Evolutionary conservation across 139 green algal species (phyloP), one percentile per base, ranked within the genome.

Genomic region (Gonium pectorale): DNA sequence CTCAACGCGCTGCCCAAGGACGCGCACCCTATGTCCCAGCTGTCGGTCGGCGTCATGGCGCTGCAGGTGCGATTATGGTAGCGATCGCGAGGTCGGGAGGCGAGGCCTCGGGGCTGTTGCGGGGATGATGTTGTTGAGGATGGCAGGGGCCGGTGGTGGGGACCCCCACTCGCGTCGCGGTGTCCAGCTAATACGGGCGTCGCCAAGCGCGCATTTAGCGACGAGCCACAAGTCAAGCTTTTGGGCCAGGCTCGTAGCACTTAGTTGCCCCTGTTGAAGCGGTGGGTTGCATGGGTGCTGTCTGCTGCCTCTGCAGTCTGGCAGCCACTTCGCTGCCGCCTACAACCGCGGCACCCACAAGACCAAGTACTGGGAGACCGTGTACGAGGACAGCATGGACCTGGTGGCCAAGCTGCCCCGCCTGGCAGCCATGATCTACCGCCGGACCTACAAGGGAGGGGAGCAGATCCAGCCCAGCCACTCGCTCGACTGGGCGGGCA

Each of bases 21-120:
- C 68, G 94, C 95, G 5, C 96, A 99, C 89, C 97, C 96, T 64
- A 99, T 99, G 97, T 99, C 96, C 17, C 96, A 98, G 91, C 91
- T 99, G 29, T 90, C 92, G 27, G 89, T 86, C 11, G 51, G 66
- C 0, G 89, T 98, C 41, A 88, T 98, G 84, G 92, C 95, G 17
- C 88, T 99, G 79, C 96, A 98, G 93, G 93, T 95, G 56, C 3
- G 75, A 6, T 5, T n/a, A n/a, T n/a, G n/a, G n/a, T n/a, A n/a
- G n/a, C n/a, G n/a, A n/a, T n/a, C n/a, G n/a, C n/a, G n/a, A n/a
- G n/a, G n/a, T n/a, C n/a, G n/a, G n/a, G n/a, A n/a, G n/a, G n/a
- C n/a, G n/a, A n/a, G n/a, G n/a, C n/a, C n/a, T n/a, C n/a, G n/a
- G n/a, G n/a, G n/a, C n/a, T n/a, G n/a, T n/a, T n/a, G n/a, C n/a